These are phyloP conservation scores for Geotrichum macrosporum DNA, from an alignment of 1,139 yeast species.

Conservation along the genomic window DNA sequence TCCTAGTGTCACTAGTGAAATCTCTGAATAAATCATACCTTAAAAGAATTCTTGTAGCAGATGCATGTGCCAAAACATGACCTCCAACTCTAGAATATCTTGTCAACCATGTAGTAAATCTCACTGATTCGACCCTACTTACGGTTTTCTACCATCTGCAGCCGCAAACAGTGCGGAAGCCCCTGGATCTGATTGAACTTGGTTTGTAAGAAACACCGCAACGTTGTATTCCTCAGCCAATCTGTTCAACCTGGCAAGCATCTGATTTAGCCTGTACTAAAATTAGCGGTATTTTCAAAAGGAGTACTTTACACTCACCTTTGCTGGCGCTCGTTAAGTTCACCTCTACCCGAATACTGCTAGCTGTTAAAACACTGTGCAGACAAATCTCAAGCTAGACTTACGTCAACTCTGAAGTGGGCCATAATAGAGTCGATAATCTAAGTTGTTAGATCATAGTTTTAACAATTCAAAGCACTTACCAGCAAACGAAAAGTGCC, in stretches of 20 bases:
- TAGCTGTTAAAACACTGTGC: not conserved
- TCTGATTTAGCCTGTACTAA: slow-evolving; percentile 49
- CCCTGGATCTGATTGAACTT: slow-evolving; percentile 66
- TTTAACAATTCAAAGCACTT: slow-evolving; percentile 9
- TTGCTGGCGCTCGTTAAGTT: slow-evolving; percentile 57
- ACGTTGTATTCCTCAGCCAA: slow-evolving; percentile 57
- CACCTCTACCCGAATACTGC: slow-evolving; percentile 54
- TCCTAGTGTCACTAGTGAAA: not conserved
- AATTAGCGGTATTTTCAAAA: too few species aligned
- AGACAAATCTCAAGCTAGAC: slow-evolving; percentile 19
- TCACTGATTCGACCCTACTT: slow-evolving; percentile 26
- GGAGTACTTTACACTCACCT: slow-evolving; percentile 35
- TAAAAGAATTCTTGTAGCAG: slow-evolving; percentile 55
- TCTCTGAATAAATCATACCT: slow-evolving; percentile 26
- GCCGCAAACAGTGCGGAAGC: slow-evolving; percentile 61
- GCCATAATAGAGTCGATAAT: slow-evolving; percentile 61
- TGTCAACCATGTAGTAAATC: slow-evolving; percentile 1
- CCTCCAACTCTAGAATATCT: slow-evolving; percentile 47
- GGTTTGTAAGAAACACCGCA: slow-evolving; percentile 58
- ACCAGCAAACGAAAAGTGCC: slow-evolving; percentile 47
- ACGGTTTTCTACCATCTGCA: slow-evolving; percentile 61
- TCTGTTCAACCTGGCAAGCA: slow-evolving; percentile 49
- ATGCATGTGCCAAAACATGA: slow-evolving; percentile 60
- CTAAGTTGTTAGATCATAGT: slow-evolving; percentile 19
- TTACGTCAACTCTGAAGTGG: slow-evolving; percentile 52